Percentiles rank a stretch among this genome's conserved stretches.
Conservation (phyloP, 2,329 filamentous ascomycete species). For the Leptographium procerum region DNA sequence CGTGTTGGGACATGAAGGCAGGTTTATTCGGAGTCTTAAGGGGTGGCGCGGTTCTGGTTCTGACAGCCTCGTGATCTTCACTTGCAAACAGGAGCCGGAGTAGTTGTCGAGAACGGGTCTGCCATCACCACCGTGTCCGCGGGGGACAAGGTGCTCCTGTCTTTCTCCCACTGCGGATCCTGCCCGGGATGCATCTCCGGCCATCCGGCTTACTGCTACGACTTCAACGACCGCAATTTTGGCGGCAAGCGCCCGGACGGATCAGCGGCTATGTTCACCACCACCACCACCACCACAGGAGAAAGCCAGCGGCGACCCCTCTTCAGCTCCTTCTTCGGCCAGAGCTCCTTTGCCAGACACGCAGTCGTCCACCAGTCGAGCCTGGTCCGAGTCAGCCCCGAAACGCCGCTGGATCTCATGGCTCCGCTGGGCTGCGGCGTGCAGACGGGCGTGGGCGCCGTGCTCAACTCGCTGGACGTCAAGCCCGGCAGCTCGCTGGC, state of each 20-base stretch:
- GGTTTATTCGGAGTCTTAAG: neutral
- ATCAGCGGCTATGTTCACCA: too few relatives aligned
- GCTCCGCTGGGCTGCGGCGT: constrained; percentile 31
- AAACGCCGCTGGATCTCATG: constrained; percentile 12
- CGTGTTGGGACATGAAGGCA: constrained; percentile 45
- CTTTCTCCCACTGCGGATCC: constrained; percentile 20
- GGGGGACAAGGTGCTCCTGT: constrained; percentile 25
- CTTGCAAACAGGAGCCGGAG: constrained; percentile 51
- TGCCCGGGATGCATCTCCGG: constrained; percentile 19
- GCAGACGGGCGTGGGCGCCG: constrained; percentile 30
- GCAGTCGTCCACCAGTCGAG: neutral
- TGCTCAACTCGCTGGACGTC: constrained; percentile 22
- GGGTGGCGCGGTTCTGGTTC: neutral
- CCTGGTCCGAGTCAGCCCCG: constrained; percentile 1
- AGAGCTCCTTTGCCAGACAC: constrained; percentile 4
- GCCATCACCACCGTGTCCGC: constrained; percentile 13
- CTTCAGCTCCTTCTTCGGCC: constrained; percentile 7
- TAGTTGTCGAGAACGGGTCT: constrained; percentile 65
- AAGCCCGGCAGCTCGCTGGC: constrained; percentile 18
- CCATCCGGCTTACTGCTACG: constrained; percentile 19
- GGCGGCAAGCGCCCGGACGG: neutral
- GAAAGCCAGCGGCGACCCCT: neutral
- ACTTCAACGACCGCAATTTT: constrained; percentile 7
- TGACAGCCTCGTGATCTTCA: neutral
- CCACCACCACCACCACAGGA: neutral